phyloP scores from a whole-genome alignment of 306 rosid genomes.

The Morella rubra region DNA sequence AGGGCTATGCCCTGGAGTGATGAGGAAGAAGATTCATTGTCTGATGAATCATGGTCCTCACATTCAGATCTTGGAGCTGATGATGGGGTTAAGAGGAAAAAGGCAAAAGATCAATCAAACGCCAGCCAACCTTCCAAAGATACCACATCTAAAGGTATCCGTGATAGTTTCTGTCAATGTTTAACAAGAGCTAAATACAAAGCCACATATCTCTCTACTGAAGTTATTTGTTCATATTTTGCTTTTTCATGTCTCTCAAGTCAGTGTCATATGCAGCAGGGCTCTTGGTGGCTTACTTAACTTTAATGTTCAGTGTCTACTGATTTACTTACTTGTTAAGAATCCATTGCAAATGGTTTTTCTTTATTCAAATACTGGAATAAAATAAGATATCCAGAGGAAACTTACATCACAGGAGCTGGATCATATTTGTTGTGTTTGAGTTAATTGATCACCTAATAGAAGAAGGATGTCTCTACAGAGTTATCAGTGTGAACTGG shows the following conservation, averaged over 20 bases:
- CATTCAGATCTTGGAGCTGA: constrained; percentile 50
- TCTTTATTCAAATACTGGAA: background rate
- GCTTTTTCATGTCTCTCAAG: background rate
- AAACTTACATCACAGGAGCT: background rate
- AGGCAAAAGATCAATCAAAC: constrained; percentile 25
- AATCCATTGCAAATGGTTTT: background rate
- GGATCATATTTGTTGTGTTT: background rate
- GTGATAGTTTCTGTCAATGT: background rate
- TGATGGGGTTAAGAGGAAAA: constrained; percentile 36
- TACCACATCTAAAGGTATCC: constrained; percentile 20
- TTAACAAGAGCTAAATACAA: background rate
- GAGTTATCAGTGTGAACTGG: too few relatives aligned
- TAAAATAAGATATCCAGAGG: background rate
- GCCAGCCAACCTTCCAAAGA: constrained; percentile 19
- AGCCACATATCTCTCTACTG: background rate
- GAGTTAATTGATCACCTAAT: background rate
- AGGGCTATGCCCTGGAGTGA: constrained; percentile 78
- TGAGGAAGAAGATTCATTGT: constrained; percentile 51
- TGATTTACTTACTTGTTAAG: background rate
- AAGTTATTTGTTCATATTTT: constrained; percentile 1
- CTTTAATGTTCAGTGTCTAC: background rate
- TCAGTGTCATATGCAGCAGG: background rate
- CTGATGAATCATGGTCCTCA: constrained; percentile 48
- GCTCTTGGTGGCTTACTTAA: background rate
- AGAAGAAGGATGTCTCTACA: background rate